Evolutionary conservation across 352 stramenopile genomes (phyloP), one percentile per base, ranked within the genome.

Genomic region (Ochromonadaceae sp.): DNA sequence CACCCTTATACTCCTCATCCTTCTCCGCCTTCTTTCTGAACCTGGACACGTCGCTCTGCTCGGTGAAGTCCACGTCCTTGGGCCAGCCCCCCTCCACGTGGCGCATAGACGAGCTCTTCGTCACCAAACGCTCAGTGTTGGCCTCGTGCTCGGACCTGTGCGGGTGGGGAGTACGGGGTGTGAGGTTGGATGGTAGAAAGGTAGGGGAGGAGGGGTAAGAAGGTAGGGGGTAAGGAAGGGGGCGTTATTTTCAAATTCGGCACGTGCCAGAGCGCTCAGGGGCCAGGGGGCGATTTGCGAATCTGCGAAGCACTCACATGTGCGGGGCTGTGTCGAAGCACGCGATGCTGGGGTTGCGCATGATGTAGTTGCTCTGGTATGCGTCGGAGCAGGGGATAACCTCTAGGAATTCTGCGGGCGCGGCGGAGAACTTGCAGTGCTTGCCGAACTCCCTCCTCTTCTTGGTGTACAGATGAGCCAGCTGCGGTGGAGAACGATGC

Each of bases 1-100:
- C 82, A 67, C 86, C 81, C 68, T 95, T 93, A 74, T 93, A 96
- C 66, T 96, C 87, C 60, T 96, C 88, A 63, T 95, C 90, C 72
- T 97, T 97, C 70, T 97, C 88, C 3, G 88, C 86, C 69, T 96
- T 96, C 75, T 97, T 97, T 40, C 88, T 84, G 72, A 95, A 97
- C 12, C 91, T 78, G 69, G 90, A 83, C 30, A 96, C 86, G 70
- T 96, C 88, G 61, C 78, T 93, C 72, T 95, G 87, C 70, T 97
- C 90, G n/a, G 85, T 88, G 32, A 83, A 81, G 68, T 97, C 91
- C 0, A 97, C 90, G 72, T 97, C 90, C 72, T 97, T 96, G 0
- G 91, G 91, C 90, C 90, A 97, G 1, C 89, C 91, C 57, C 91
- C 91, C 69, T 97, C 91, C 12, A 87, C 78, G 72, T 97, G 88